Evolutionary conservation across 2,329 filamentous ascomycete species (phyloP).

Genomic region (Podosphaera aphanis): DNA sequence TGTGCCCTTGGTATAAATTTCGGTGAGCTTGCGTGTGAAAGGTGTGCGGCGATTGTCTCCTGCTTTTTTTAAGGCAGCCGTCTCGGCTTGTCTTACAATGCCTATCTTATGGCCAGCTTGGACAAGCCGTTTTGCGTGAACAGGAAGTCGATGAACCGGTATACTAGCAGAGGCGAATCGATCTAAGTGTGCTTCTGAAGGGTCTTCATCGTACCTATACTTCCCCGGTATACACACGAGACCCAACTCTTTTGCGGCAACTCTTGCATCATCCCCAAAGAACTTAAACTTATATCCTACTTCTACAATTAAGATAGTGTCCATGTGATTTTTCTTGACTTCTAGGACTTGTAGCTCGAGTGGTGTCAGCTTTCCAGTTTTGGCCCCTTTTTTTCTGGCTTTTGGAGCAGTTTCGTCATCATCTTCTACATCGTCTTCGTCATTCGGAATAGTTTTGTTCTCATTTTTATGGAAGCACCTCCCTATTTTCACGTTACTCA

Average conservation of each 20-base stretch:
- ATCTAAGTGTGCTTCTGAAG: slow-evolving; percentile 76
- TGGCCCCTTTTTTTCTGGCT: slow-evolving; percentile 45
- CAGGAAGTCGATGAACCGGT: slow-evolving; percentile 69
- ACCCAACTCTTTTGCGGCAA: slow-evolving; percentile 69
- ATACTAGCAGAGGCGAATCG: slow-evolving; percentile 91
- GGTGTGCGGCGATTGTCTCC: slow-evolving; percentile 86
- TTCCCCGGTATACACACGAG: slow-evolving; percentile 96
- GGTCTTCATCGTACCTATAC: slow-evolving; percentile 78
- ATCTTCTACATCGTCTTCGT: slow-evolving; percentile 31
- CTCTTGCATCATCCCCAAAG: slow-evolving; percentile 82
- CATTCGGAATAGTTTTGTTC: slow-evolving; percentile 23
- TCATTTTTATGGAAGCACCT: slow-evolving; percentile 31
- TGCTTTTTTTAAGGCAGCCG: slow-evolving; percentile 80
- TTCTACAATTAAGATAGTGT: slow-evolving; percentile 76
- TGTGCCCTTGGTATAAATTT: slow-evolving; percentile 92
- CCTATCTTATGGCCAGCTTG: slow-evolving; percentile 88
- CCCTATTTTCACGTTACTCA: slow-evolving; percentile 44
- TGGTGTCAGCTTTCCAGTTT: slow-evolving; percentile 62
- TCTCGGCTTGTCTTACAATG: slow-evolving; percentile 83
- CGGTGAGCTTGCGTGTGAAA: slow-evolving; percentile 80
- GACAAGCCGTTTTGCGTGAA: slow-evolving; percentile 84
- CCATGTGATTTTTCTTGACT: slow-evolving; percentile 76
- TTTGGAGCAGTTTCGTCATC: slow-evolving; percentile 29
- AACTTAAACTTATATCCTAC: slow-evolving; percentile 97
- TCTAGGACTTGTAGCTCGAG: slow-evolving; percentile 86